Evolutionary conservation across 106 monocot species (phyloP), one percentile per base, ranked within the genome.

Genomic region (Platanthera zijinensis): DNA sequence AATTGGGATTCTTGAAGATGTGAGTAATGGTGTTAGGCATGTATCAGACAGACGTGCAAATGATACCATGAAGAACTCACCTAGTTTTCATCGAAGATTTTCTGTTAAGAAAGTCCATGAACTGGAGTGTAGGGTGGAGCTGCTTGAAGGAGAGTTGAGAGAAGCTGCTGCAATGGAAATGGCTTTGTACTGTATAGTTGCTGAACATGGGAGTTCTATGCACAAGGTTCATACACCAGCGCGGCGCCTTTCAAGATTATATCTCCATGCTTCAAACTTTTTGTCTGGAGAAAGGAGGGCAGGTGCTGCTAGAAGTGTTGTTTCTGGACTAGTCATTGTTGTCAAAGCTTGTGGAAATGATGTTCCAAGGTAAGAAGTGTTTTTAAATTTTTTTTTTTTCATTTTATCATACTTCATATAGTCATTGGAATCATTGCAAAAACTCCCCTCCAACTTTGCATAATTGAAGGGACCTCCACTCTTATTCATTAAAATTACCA

Each of bases 151-250:
- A 25, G 96, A 97, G 72, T 54, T 97, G 18, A 80, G 87, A 74
- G 96, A 97, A 77, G 83, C 85, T 52, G 96, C 96, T 80, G 87
- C 93, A 12, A 80, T 89, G 49, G 96, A 97, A 78, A 82, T 89
- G 39, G 78, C 79, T 21, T 81, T 93, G 70, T 93, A 91, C 74
- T 89, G 87, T 4, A 78, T 97, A 48, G 87, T 86, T 70, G 84
- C 96, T 15, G 96, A 97, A 74, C 96, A 97, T 84, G 91, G 89
- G 51, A 89, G 96, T 71, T 92, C 92, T 69, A 50, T 79, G 52
- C 87, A 93, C 30, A 97, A 97, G 84, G 89, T 97, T 48, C 93
- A 97, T 54, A 84, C 93, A 62, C 91, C 96, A n/a, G 96, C 96
- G 72, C 82, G 96, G 69, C 86, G 96, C 48, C 89, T 97, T 77